Evolutionary conservation across 208 protist species (phyloP).

Genomic region (Blastocrithidia nonstop): DNA sequence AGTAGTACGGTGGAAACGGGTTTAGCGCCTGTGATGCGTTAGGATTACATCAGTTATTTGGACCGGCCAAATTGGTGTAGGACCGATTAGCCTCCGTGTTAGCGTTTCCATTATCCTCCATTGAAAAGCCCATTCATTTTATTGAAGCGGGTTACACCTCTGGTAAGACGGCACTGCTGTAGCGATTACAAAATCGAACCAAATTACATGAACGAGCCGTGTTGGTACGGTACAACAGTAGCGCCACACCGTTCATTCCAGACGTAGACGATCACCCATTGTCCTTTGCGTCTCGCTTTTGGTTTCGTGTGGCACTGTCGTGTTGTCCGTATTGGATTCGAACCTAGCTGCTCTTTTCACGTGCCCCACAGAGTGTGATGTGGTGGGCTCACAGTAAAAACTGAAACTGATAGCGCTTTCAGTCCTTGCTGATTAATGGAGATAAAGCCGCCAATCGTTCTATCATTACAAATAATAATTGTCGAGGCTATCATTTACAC

Average conservation of each 20-base stretch:
- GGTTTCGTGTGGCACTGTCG: constrained; percentile 67
- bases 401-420: constrained; percentile 45
- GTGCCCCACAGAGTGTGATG: constrained; percentile 42
- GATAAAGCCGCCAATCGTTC: neutral
- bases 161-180: constrained; percentile 62
- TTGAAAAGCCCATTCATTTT: constrained; percentile 57
- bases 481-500: too few species aligned
- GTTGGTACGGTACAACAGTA: constrained; percentile 53
- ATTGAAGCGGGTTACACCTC: constrained; percentile 47
- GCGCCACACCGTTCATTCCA: constrained; percentile 53
- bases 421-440: neutral
- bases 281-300: constrained; percentile 61
- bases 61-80: constrained; percentile 60
- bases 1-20: constrained; percentile 32
- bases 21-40: constrained; percentile 46
- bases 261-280: constrained; percentile 72
- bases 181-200: constrained; percentile 20
- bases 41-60: constrained; percentile 59
- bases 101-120: constrained; percentile 27
- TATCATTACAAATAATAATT: constrained; percentile 5
- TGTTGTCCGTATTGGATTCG: constrained; percentile 56
- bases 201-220: constrained; percentile 31
- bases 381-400: constrained; percentile 64
- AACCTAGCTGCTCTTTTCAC: constrained; percentile 57
- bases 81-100: constrained; percentile 49